These are phyloP conservation scores for Euphorbia schlechtendalii DNA, from an alignment of 441 rosid species.

Conservation along the genomic window DNA sequence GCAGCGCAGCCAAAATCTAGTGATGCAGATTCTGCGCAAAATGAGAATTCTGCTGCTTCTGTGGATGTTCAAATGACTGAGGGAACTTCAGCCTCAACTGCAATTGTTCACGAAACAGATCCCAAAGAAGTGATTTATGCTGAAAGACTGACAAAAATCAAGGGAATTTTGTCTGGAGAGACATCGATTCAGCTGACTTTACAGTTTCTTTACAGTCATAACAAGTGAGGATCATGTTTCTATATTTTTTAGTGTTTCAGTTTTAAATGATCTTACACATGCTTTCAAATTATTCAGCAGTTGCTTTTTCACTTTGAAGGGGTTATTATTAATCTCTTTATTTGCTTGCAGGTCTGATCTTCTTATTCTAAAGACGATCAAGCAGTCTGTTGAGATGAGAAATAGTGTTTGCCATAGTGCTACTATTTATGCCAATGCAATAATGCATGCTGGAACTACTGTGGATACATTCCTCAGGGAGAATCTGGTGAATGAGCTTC, in stretches of 20 bases:
- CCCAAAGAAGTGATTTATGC: slow-evolving; percentile 59
- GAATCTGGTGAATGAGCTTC: slow-evolving; percentile 50
- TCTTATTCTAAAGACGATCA: slow-evolving; percentile 81
- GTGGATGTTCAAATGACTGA: slow-evolving; percentile 82
- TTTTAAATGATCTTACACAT: background rate
- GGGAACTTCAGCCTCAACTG: slow-evolving; percentile 42
- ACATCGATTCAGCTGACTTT: slow-evolving; percentile 87
- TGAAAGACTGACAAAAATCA: slow-evolving; percentile 74
- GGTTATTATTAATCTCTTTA: slow-evolving; percentile 3
- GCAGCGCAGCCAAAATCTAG: slow-evolving; percentile 40
- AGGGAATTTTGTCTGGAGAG: slow-evolving; percentile 90
- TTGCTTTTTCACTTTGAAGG: background rate
- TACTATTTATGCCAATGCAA: slow-evolving; percentile 91
- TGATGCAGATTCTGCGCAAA: slow-evolving; percentile 40
- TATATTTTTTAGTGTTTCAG: background rate
- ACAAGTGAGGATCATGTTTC: slow-evolving; percentile 51
- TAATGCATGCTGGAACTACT: slow-evolving; percentile 99
- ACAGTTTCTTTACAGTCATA: slow-evolving; percentile 87
- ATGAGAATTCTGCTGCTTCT: slow-evolving; percentile 39
- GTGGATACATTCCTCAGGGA: slow-evolving; percentile 95
- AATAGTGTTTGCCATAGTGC: slow-evolving; percentile 98
- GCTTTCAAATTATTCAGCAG: background rate
- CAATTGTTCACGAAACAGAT: slow-evolving; percentile 40
- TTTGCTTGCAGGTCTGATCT: slow-evolving; percentile 66
- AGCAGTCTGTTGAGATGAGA: slow-evolving; percentile 97